A percentile compares a stretch with the other conserved stretches of the same genome.
Conservation (phyloP, 495 filamentous ascomycete species). For the Xylaria acuta region DNA sequence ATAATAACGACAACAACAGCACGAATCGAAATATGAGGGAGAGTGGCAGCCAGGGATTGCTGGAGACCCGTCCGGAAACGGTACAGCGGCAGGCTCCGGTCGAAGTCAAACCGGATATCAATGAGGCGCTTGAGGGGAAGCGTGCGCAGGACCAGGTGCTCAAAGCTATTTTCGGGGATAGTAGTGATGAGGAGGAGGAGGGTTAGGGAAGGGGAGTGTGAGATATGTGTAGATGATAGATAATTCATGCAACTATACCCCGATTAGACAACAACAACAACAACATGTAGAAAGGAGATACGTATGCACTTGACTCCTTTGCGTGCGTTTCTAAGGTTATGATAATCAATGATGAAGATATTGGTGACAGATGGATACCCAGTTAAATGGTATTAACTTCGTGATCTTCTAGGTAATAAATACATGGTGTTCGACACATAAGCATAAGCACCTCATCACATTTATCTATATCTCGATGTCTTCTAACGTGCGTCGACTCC, state of each 20-base stretch:
- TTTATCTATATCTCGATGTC: not conserved
- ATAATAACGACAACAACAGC: not conserved
- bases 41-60: constrained; percentile 3
- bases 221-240: constrained; percentile 21
- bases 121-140: constrained; percentile 84
- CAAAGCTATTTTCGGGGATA: constrained; percentile 91
- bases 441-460: not conserved
- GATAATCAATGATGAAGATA: not conserved
- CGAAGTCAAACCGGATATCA: constrained; percentile 74
- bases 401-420: not conserved
- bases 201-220: constrained; percentile 22
- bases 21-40: not conserved
- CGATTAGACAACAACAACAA: constrained; percentile 1
- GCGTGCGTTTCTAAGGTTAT: not conserved
- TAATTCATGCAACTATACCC: constrained; percentile 25
- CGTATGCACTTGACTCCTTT: not conserved
- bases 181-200: constrained; percentile 74
- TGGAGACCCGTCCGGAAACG: not conserved
- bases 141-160: constrained; percentile 90
- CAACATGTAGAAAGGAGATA: not conserved
- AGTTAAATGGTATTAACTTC: not conserved
- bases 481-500: not conserved
- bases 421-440: not conserved
- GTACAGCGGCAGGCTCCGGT: constrained; percentile 30
- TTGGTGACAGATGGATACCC: not conserved